These are phyloP conservation scores for Sindora glabra DNA, from an alignment of 306 rosid species.

Conservation along the genomic window DNA sequence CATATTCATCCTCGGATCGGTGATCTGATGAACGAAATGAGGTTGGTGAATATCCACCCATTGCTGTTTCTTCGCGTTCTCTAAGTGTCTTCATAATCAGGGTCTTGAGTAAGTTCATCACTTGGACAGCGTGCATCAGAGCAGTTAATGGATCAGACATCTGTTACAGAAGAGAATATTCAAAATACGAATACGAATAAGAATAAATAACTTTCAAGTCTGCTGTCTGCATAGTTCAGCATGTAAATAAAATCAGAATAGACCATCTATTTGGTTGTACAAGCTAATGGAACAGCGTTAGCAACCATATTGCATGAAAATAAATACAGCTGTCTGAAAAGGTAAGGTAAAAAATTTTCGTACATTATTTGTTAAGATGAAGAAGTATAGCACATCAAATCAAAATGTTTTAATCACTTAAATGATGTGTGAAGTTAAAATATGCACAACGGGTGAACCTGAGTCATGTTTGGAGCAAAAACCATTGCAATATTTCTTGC, in stretches of 20 bases:
- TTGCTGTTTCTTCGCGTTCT: constrained; percentile 66
- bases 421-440: background rate
- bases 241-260: background rate
- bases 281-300: background rate
- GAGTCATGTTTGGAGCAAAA: constrained; percentile 98
- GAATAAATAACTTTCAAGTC: background rate
- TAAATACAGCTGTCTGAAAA: background rate
- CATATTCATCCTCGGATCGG: constrained; percentile 54
- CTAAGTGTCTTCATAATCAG: constrained; percentile 66
- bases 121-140: constrained; percentile 98
- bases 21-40: constrained; percentile 59
- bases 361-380: background rate
- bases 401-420: background rate
- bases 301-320: too few species aligned
- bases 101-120: constrained; percentile 91
- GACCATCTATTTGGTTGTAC: background rate
- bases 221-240: background rate
- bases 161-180: constrained; percentile 32
- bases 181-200: background rate
- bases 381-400: background rate
- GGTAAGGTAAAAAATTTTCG: background rate
- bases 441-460: constrained; percentile 27
- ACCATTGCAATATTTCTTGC: constrained; percentile 96
- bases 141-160: constrained; percentile 99
- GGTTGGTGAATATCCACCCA: constrained; percentile 64